These are phyloP conservation scores for Pseudocercospora fijiensis DNA, from an alignment of 2,329 filamentous ascomycete species.

Conservation along the genomic window DNA sequence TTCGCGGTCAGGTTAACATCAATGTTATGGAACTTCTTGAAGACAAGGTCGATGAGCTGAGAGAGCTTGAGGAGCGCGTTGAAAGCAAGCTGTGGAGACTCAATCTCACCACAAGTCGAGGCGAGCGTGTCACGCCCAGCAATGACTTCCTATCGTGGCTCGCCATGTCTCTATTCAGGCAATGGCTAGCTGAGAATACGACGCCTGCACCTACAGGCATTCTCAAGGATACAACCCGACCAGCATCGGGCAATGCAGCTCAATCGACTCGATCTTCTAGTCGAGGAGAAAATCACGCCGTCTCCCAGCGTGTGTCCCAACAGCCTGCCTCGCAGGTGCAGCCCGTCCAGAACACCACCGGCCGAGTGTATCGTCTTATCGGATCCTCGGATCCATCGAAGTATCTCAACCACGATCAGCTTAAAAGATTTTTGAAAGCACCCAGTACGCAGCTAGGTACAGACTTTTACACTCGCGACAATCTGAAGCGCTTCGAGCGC, in stretches of 20 bases:
- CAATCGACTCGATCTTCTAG: conserved; percentile 21
- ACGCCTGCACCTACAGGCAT: conserved; percentile 64
- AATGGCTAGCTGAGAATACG: conserved; percentile 91
- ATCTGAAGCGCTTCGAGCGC: conserved; percentile 78
- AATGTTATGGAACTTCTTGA: conserved; percentile 84
- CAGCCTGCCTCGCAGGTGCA: conserved; percentile 29
- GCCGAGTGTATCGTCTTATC: conserved; percentile 74
- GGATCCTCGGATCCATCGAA: conserved; percentile 59
- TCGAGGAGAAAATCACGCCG: conserved; percentile 31
- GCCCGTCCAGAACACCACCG: conserved; percentile 49
- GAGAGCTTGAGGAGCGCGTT: conserved; percentile 74
- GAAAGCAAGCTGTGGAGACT: conserved; percentile 82
- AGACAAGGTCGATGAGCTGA: conserved; percentile 90
- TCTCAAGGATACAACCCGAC: conserved; percentile 40
- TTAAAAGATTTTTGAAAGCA: conserved; percentile 80
- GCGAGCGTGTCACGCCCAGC: conserved; percentile 76
- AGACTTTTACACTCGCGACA: conserved; percentile 83
- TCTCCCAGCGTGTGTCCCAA: conserved; percentile 32
- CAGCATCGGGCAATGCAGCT: conserved; percentile 12
- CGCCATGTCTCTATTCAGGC: conserved; percentile 79
- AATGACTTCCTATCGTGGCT: conserved; percentile 89
- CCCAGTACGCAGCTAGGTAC: conserved; percentile 56
- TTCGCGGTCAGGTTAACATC: conserved; percentile 71
- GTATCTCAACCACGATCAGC: conserved; percentile 81
- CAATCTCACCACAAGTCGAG: conserved; percentile 72